A percentile compares a stretch with the other conserved stretches of the same genome.
phyloP scores from a whole-genome alignment of 2,329 filamentous ascomycete genomes.

The Davidsoniella virescens region DNA sequence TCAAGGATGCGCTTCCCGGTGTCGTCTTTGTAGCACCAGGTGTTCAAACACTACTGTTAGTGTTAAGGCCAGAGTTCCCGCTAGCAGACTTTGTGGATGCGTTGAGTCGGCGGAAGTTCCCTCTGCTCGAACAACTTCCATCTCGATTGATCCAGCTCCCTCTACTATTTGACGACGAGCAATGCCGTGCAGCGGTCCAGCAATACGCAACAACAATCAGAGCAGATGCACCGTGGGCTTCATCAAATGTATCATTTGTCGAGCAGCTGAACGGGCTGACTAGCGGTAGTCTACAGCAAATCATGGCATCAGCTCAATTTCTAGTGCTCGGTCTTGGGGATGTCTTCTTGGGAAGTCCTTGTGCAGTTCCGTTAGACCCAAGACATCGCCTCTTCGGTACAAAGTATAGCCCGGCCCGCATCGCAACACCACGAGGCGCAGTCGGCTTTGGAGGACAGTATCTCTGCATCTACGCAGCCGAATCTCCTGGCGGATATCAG shows the following conservation, averaged over 20 bases:
- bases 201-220: slow-evolving; percentile 47
- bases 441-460: slow-evolving; percentile 24
- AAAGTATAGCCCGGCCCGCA: slow-evolving; percentile 24
- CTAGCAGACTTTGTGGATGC: slow-evolving; percentile 15
- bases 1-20: slow-evolving; percentile 16
- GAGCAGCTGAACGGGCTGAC: slow-evolving; percentile 20
- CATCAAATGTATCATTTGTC: slow-evolving; percentile 42
- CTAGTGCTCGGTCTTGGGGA: slow-evolving; percentile 24
- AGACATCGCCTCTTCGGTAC: slow-evolving; percentile 22
- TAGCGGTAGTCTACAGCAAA: slow-evolving; percentile 16
- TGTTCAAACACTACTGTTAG: slow-evolving; percentile 21
- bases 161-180: slow-evolving; percentile 24
- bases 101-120: slow-evolving; percentile 7
- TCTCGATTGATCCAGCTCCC: slow-evolving; percentile 22
- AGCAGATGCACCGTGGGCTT: slow-evolving; percentile 43
- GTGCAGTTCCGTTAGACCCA: slow-evolving; percentile 22
- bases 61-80: slow-evolving; percentile 16
- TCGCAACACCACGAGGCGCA: slow-evolving; percentile 21
- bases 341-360: slow-evolving; percentile 25
- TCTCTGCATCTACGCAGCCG: slow-evolving; percentile 25
- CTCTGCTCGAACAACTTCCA: slow-evolving; percentile 15
- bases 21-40: slow-evolving; percentile 22
- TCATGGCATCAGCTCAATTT: slow-evolving; percentile 21
- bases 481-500: slow-evolving; percentile 24
- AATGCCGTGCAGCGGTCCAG: slow-evolving; percentile 33